Base-by-base conservation (phyloP, 75 land plant species). In the Pseudotsuga menziesii region DNA sequence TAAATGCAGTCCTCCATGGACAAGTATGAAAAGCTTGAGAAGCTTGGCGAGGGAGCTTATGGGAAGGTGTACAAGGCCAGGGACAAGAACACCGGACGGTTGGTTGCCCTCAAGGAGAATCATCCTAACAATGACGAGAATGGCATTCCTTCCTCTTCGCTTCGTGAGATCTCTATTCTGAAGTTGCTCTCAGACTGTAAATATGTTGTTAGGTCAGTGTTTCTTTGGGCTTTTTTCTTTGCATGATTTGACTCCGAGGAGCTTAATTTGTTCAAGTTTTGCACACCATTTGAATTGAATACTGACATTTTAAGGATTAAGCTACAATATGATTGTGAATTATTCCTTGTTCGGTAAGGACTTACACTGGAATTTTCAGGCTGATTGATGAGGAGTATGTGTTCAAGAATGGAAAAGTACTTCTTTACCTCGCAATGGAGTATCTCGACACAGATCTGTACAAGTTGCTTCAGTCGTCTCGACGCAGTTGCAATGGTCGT, bases 341-440 rank as follows among this genome's bases (percentile, higher is more conserved):
- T 15, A 4, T 7, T 15, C 6, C 6, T 67, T 36, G 4, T 32
- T 36, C 44, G 0, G n/a, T 5, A 1, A 41, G 23, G 9, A 35
- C 9, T 69, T 8, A 69, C 8, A 41, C 23, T 69, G 36, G 44
- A 4, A 32, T 39, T 39, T 69, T 36, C 72, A 41, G 52, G 52
- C 35, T 69, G 72, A 2, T 69, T 41, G 44, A 20, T 69, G 72
- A 19, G 12, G 12, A 69, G 3, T 11, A 41, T 69, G 6, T 35
- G 39, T 36, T 19, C 20, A 39, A 41, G 72, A 11, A 81, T 74
- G 35, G 75, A 23, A 19, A 81, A 82, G 56, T 77, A 77, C 17
- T 32, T 82, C 48, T 75, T 84, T 84, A 77, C 23, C 57, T 81
- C 62, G 86, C 81, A 12, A 81, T 84, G 15, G 83, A 84, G 80